phyloP scores from a whole-genome alignment of 441 rosid genomes.

The Mallotus repandus region DNA sequence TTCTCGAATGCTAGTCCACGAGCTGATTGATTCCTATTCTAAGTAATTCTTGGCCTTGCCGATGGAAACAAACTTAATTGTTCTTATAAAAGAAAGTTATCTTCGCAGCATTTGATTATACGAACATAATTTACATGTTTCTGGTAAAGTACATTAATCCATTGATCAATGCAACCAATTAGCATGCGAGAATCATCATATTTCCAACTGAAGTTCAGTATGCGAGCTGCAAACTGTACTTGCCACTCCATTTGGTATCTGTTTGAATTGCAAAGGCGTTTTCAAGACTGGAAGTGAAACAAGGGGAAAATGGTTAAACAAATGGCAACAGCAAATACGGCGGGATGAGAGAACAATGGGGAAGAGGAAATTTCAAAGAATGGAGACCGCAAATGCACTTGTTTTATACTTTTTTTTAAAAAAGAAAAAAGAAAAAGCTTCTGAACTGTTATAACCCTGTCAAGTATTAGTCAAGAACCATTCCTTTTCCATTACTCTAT shows the following conservation, averaged over 20 bases:
- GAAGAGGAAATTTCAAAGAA: neutral
- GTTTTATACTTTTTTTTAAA: too few species aligned
- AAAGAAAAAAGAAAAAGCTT: too few species aligned
- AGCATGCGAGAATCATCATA: neutral
- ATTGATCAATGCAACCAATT: neutral
- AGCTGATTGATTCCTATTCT: neutral
- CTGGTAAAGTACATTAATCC: neutral
- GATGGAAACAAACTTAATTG: neutral
- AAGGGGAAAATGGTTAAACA: neutral
- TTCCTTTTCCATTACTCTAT: neutral
- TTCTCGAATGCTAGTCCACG: neutral
- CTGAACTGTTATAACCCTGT: neutral
- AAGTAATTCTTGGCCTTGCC: neutral
- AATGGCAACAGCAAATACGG: too few species aligned
- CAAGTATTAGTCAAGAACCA: neutral
- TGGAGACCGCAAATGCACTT: neutral
- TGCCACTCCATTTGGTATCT: too few species aligned
- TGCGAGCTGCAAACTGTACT: neutral
- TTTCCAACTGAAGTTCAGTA: neutral
- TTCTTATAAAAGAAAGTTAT: neutral
- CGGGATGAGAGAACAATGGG: neutral
- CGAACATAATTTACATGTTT: neutral
- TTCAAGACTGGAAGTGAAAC: neutral
- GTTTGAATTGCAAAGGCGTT: too few species aligned
- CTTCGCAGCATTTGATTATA: neutral